Evolutionary conservation across 2,329 filamentous ascomycete genomes (phyloP), one percentile per base, ranked within the genome.

Genomic region (Calonectria leucothoes): DNA sequence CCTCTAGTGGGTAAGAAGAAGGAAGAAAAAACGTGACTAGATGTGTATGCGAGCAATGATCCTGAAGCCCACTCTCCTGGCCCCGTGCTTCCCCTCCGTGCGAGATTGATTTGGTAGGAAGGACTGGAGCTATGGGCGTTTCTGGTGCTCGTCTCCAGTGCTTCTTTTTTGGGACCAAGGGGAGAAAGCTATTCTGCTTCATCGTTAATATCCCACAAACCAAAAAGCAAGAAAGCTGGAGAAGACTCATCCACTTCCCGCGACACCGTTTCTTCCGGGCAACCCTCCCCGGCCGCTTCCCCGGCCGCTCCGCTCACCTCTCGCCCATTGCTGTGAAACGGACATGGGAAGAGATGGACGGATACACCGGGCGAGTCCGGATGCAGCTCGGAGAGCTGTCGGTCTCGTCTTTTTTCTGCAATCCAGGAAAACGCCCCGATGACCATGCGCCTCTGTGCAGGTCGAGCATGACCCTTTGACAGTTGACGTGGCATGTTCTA

Each of bases 401-500:
- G 64, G 70, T 72, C 67, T 71, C n/a, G 55, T 37, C 49, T 57
- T 66, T 59, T 49, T 51, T 27, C 11, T 23, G 17, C 25, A 59
- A 37, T 25, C n/a, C 49, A 49, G 66, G 49, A 59, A 33, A 55
- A 33, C 33, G 51, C 51, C 37, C 69, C 70, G 52, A 42, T 67
- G 72, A 69, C 57, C 68, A 52, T 55, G 57, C 71, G 65, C 55
- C 55, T 64, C 42, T 35, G n/a, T 52, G 42, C 27, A 45, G 51
- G 49, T 37, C 57, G 29, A 59, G 66, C 48, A 71, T 67, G 72
- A 75, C 65, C 42, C 35, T 72, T 71, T 68, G 70, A 66, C 68
- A 66, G 70, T 78, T 80, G 78, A 79, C 78, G 78, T 80, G 78
- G 77, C 78, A 80, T 68, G 75, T 52, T 63, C 61, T 23, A 61